These are phyloP conservation scores for Cylindrotheca fusiformis DNA, from an alignment of 108 stramenopile species.

Conservation along the genomic window DNA sequence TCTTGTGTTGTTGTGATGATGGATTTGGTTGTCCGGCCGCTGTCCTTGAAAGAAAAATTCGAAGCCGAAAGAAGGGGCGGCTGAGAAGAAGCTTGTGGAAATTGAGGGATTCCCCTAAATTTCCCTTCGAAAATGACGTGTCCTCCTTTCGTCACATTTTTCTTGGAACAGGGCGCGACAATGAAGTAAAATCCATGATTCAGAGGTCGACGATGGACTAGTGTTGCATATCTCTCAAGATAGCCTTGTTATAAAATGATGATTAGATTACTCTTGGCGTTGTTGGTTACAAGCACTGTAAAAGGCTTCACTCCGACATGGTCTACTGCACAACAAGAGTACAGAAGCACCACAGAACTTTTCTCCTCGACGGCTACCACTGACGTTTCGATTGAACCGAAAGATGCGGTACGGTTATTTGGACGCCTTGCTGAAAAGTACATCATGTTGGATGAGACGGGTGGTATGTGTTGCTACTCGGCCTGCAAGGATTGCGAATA, in stretches of 20 bases:
- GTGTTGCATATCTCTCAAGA: background rate
- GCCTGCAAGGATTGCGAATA: constrained; percentile 70
- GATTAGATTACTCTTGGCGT: constrained; percentile 2
- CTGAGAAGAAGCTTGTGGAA: too few relatives aligned
- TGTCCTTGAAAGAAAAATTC: too few relatives aligned
- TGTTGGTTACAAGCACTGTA: background rate
- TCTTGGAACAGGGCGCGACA: too few relatives aligned
- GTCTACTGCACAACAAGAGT: background rate
- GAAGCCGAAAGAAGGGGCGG: too few relatives aligned
- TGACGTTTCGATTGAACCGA: constrained; percentile 45
- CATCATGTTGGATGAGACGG: constrained; percentile 75
- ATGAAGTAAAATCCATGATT: too few relatives aligned
- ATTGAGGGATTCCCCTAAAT: too few relatives aligned
- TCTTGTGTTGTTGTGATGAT: too few relatives aligned
- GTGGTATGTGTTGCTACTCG: constrained; percentile 84
- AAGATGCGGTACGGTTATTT: constrained; percentile 80
- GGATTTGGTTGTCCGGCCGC: too few relatives aligned
- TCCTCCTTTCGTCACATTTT: too few relatives aligned
- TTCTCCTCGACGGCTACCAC: constrained; percentile 22
- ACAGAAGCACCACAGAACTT: too few relatives aligned
- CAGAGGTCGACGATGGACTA: too few relatives aligned
- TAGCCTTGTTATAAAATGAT: background rate
- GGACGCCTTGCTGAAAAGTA: constrained; percentile 86
- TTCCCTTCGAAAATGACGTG: too few relatives aligned
- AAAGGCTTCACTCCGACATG: background rate